A percentile compares a stretch with the other conserved stretches of the same genome.
phyloP scores from a whole-genome alignment of 164 flowering plant species.

The Chloranthus sessilifolius region DNA sequence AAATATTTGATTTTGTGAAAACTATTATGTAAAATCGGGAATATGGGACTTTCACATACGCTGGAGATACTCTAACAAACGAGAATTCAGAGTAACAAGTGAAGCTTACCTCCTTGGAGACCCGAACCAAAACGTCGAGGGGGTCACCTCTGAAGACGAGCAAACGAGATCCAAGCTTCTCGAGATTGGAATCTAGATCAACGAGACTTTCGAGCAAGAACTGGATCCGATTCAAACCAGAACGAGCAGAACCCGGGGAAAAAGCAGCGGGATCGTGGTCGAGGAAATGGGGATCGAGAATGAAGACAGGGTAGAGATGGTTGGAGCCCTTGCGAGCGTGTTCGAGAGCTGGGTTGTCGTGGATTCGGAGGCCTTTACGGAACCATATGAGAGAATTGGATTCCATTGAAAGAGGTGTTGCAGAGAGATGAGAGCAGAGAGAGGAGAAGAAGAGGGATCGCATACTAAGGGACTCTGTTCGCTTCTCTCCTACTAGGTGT shows the following conservation, averaged over 20 bases:
- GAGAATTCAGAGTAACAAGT: neutral
- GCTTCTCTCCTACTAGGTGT: too few relatives aligned
- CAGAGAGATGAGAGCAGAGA: neutral
- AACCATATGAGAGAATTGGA: slow-evolving; percentile 75
- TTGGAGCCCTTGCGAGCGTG: slow-evolving; percentile 40
- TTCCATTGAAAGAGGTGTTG: slow-evolving; percentile 22
- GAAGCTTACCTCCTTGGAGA: slow-evolving; percentile 53
- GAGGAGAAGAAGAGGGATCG: neutral
- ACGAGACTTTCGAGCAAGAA: slow-evolving; percentile 79
- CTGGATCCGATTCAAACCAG: slow-evolving; percentile 76
- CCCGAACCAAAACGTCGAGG: slow-evolving; percentile 43
- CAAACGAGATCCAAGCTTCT: slow-evolving; percentile 71
- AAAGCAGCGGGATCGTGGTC: slow-evolving; percentile 61
- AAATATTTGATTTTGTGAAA: too few relatives aligned
- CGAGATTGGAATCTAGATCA: slow-evolving; percentile 64
- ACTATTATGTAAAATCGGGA: too few relatives aligned
- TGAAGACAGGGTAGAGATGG: slow-evolving; percentile 69
- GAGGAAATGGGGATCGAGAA: slow-evolving; percentile 81
- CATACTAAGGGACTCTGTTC: too few relatives aligned
- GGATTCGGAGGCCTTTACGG: slow-evolving; percentile 83
- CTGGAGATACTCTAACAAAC: too few relatives aligned
- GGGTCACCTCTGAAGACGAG: slow-evolving; percentile 77
- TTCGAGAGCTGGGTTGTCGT: slow-evolving; percentile 86
- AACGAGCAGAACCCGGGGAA: slow-evolving; percentile 66
- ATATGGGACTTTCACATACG: too few relatives aligned